Base-by-base conservation (phyloP, 495 filamentous ascomycete species). In the Hyaloscypha finlandica region DNA sequence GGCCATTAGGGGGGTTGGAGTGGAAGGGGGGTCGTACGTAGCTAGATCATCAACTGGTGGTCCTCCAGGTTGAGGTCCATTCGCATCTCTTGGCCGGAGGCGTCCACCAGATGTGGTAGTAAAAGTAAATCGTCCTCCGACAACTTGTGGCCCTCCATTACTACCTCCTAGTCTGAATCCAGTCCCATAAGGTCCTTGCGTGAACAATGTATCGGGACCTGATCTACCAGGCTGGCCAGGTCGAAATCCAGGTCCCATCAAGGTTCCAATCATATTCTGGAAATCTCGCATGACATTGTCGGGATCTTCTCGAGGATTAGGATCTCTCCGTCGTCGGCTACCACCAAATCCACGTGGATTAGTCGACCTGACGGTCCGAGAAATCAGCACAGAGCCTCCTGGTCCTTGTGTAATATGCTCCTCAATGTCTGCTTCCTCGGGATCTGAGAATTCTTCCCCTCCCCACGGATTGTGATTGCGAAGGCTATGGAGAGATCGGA, bases 361-460 rank as follows among this genome's bases (percentile, higher is more conserved):
- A 6, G 57, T 57, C 2, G 65, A 55, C 19, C 65, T 67, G 37
- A 68, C 59, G 12, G 70, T 70, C 52, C 67, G 63, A 4, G 67
- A 37, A 29, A 72, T 63, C 45, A 66, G 32, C 30, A 84, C 79
- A 6, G 84, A 84, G 20, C 80, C 73, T 35, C 81, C 84, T 11
- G 83, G 79, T 58, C 74, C 80, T 58, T 74, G 75, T 32, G 76
- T 71, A 61, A 83, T 69, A 51, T 83, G 78, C 25, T 84, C 78
- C 14, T 83, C 82, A 31, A 84, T 78, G 66, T 83, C 78, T 53
- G 66, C 77, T 53, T 81, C 80, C 9, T 82, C 82, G 0, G 78
- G 79, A 59, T 85, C 81, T 0, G 78, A 81, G 16, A 16, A 48
- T 35, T 74, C 68, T 37, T 79, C 78, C 60, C 77, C 73, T 5